A percentile compares a stretch with the other conserved stretches of the same genome.
These are phyloP conservation scores for Bathelium albidoporum DNA, from an alignment of 495 filamentous ascomycete species.

Conservation along the genomic window DNA sequence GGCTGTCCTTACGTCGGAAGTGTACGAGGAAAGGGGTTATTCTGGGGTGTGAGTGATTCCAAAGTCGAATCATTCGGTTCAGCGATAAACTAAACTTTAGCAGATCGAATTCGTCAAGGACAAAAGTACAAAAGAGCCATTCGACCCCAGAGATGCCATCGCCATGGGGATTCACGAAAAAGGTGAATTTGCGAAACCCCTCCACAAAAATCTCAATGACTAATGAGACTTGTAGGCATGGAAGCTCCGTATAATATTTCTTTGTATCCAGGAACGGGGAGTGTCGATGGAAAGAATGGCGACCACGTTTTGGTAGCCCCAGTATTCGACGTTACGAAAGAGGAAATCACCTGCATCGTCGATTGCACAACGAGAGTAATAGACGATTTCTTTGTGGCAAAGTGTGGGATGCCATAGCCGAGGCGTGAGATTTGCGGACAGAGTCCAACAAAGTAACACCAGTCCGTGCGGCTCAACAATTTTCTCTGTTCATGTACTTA, in stretches of 20 bases:
- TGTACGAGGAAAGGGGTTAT: slow-evolving; percentile 55
- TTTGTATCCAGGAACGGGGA: slow-evolving; percentile 61
- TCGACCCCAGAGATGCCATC: slow-evolving; percentile 25
- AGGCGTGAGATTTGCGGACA: too few species aligned
- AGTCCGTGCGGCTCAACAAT: too few species aligned
- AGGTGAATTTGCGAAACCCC: slow-evolving; percentile 22
- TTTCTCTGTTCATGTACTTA: too few species aligned
- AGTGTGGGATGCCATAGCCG: not conserved
- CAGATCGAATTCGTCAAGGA: slow-evolving; percentile 51
- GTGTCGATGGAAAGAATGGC: slow-evolving; percentile 54
- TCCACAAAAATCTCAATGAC: slow-evolving; percentile 40
- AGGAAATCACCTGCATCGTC: slow-evolving; percentile 27
- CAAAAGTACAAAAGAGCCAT: slow-evolving; percentile 45
- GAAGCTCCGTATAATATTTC: slow-evolving; percentile 45
- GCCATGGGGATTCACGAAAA: slow-evolving; percentile 28
- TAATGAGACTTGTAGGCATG: slow-evolving; percentile 19
- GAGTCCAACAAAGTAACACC: too few species aligned
- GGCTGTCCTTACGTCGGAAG: slow-evolving; percentile 50
- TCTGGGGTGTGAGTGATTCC: slow-evolving; percentile 42
- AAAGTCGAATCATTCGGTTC: too few species aligned
- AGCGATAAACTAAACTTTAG: not conserved
- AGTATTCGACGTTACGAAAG: slow-evolving; percentile 50
- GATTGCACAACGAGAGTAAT: slow-evolving; percentile 23
- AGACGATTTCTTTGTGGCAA: slow-evolving; percentile 23
- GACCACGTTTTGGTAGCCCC: slow-evolving; percentile 73